Conservation (phyloP, 1,284 basidiomycete species). For the Papiliotrema laurentii region DNA sequence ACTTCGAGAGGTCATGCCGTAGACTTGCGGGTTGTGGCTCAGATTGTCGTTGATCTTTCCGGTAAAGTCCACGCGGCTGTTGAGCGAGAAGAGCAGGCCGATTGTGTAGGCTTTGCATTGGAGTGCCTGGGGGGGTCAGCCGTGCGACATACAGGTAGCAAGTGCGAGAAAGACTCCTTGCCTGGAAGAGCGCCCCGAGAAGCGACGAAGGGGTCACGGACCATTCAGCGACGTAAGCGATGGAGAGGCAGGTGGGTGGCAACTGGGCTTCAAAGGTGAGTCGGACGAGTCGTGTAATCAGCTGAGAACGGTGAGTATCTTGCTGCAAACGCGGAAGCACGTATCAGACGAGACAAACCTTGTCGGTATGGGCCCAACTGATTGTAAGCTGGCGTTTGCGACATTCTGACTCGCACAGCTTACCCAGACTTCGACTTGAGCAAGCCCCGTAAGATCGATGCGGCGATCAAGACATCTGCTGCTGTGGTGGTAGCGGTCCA, state of each 20-base stretch:
- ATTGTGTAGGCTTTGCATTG: constrained; percentile 23
- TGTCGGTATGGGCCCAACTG: constrained; percentile 31
- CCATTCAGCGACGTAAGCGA: constrained; percentile 25
- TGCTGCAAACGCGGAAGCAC: too few relatives aligned
- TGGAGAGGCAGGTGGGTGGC: constrained; percentile 23
- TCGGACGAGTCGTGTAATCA: constrained; percentile 24
- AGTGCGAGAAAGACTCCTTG: not conserved
- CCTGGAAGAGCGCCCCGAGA: constrained; percentile 25
- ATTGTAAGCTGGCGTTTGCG: not conserved
- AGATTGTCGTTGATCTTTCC: not conserved
- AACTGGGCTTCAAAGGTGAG: constrained; percentile 35
- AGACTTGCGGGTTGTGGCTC: constrained; percentile 6
- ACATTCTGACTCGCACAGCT: not conserved
- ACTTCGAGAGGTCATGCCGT: constrained; percentile 8
- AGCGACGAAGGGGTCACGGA: constrained; percentile 21
- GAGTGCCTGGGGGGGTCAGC: constrained; percentile 7
- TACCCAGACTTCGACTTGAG: constrained; percentile 23
- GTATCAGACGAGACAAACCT: constrained; percentile 7
- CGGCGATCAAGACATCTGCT: constrained; percentile 30
- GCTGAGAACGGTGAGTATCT: constrained; percentile 3
- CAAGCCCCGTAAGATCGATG: constrained; percentile 21
- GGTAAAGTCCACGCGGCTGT: constrained; percentile 12
- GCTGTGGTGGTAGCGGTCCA: constrained; percentile 20
- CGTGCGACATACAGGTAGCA: not conserved
- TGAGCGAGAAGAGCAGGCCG: constrained; percentile 23